Base-by-base conservation (phyloP, 1,284 basidiomycete species). In the Papiliotrema fonsecae region DNA sequence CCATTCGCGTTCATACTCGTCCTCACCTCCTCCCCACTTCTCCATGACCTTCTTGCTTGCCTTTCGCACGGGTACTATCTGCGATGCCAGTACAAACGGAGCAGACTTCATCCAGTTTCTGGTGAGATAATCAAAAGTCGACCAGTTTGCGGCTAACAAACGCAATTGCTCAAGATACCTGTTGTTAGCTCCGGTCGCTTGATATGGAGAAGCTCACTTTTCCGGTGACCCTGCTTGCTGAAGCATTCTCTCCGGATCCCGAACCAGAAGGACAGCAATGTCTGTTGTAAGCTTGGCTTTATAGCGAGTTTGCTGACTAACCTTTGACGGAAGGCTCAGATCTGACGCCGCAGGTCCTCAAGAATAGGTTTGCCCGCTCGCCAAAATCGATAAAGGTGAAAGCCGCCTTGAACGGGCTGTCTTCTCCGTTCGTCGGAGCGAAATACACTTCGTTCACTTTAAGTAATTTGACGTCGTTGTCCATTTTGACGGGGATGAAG, bases 381-480 rank as follows among this genome's bases (percentile, higher is more conserved):
- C 93, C 94, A 69, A 94, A 97, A 70, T 97, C 86, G 41, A 97
- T 82, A 60, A 92, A 94, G 11, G 83, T 81, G 65, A 97, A 96
- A 10, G 69, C 62, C 1, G 62, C 59, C 22, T 58, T 58, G 52
- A 67, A 73, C 28, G 73, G 49, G n/a, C 59, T 51, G 22, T 62
- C 55, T 6, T 57, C 52, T 14, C 49, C 56, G 0, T 55, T 57
- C 18, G 53, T 57, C 1, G 67, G 56, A 0, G 55, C 41, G 41
- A 75, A 67, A 55, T 73, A 75, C 10, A 74, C 67, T 28, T 74
- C 67, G 24, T 55, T 56, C 0, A 70, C 65, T 18, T 56, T 55
- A 27, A 51, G 54, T 7, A 73, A 54, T 10, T 45, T 54, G n/a
- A 58, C 44, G n/a, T 55, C 60, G 30, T 54, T 58, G 6, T 61